These are phyloP conservation scores for Umbilicus rupestris DNA, from an alignment of 164 flowering plant species.

Conservation along the genomic window DNA sequence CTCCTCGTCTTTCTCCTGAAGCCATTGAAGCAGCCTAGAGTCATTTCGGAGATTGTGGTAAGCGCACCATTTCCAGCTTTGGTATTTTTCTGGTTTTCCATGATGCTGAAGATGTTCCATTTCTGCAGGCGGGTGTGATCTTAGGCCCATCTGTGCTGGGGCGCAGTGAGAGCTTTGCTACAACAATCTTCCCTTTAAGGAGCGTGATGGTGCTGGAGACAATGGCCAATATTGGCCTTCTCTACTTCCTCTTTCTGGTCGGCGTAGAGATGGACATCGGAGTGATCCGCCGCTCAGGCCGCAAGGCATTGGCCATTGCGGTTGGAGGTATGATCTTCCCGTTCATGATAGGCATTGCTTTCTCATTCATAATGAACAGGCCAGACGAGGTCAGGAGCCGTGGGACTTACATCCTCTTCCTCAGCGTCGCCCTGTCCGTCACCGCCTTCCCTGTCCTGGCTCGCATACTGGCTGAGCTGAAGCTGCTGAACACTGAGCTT, in stretches of 20 bases:
- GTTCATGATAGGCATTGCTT: neutral
- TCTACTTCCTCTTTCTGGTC: constrained; percentile 4
- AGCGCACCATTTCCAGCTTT: neutral
- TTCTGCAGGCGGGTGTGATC: constrained; percentile 4
- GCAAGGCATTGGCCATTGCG: constrained; percentile 9
- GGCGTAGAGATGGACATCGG: constrained; percentile 11
- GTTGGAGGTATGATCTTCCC: constrained; percentile 9
- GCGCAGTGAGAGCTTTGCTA: neutral
- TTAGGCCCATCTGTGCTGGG: constrained; percentile 9
- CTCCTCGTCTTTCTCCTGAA: constrained; percentile 6
- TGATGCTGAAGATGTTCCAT: neutral
- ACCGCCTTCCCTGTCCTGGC: constrained; percentile 9
- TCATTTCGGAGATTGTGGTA: constrained; percentile 10
- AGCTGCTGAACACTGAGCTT: constrained; percentile 7
- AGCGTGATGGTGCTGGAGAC: constrained; percentile 11
- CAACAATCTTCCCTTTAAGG: neutral
- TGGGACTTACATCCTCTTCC: constrained; percentile 6
- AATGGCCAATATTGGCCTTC: constrained; percentile 10
- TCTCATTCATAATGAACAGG: constrained; percentile 4
- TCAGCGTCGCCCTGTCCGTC: constrained; percentile 5
- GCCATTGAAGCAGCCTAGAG: constrained; percentile 8
- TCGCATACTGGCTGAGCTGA: constrained; percentile 6
- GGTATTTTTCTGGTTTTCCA: neutral
- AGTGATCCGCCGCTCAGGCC: constrained; percentile 7
- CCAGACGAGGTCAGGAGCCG: neutral